Base-by-base conservation (phyloP, 2,329 filamentous ascomycete genomes). In the Biscogniauxia sp. region DNA sequence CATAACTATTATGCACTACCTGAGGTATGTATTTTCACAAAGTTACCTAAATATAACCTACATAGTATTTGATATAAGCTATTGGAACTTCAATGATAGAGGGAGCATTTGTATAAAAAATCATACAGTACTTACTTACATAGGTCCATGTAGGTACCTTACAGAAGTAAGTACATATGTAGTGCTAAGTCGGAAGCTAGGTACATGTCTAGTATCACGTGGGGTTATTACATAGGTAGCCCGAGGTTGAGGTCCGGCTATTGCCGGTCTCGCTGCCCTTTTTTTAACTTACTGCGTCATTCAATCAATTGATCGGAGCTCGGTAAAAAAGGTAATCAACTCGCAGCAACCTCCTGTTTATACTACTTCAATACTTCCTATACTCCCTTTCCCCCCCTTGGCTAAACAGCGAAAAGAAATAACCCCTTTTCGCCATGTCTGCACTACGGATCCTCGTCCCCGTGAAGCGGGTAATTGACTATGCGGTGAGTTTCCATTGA, bases 401-500 rank as follows among this genome's bases (percentile, higher is more conserved):
- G 20, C n/a, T 7, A 20, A 55, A 23, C 56, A 20, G 51, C 19
- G 28, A 45, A 11, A 41, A 19, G 51, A 25, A 54, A 37, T 20
- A 7, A 45, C 32, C 58, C 23, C 60, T 55, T 11, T 53, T 56
- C 51, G 60, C 54, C 56, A 88, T 88, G 85, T 86, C 85, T 70
- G 81, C 84, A 59, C 78, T 92, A 70, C 82, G 89, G 75, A 93
- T 93, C 76, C 83, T 93, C 64, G 90, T 93, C 3, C 90, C 90
- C 76, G 81, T 93, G 54, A 93, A 93, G 81, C 82, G 90, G 86
- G 90, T 93, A 55, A 92, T 93, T 80, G 90, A 93, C 84, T 93
- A 92, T 84, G 89, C 90, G 70, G 90, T 92, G 79, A 74, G 87
- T 79, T 60, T 49, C 60, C 59, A 64, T 61, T 54, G 56, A 20